These are phyloP conservation scores for Thermothielavioides terrestris DNA, from an alignment of 495 filamentous ascomycete species.

Conservation along the genomic window DNA sequence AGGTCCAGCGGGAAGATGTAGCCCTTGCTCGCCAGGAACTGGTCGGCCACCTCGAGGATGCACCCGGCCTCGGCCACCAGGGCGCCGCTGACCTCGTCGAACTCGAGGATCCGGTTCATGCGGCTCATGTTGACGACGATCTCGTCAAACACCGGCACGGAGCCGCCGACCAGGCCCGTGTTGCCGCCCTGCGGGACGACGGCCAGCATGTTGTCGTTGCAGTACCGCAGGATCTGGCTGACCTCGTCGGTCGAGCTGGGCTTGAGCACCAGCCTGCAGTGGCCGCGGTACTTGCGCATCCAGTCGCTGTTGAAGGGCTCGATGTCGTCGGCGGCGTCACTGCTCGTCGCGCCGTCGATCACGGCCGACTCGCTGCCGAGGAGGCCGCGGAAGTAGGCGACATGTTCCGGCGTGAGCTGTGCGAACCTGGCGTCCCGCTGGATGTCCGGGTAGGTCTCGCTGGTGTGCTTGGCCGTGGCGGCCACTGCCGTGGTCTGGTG, in stretches of 20 bases:
- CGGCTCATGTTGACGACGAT: slow-evolving; percentile 83
- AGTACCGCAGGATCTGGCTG: slow-evolving; percentile 82
- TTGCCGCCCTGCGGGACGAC: slow-evolving; percentile 98
- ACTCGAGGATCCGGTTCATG: slow-evolving; percentile 84
- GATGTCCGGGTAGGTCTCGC: slow-evolving; percentile 75
- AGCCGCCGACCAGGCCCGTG: slow-evolving; percentile 88
- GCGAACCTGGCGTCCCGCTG: slow-evolving; percentile 68
- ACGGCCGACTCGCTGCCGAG: slow-evolving; percentile 71
- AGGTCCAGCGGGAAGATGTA: slow-evolving; percentile 93
- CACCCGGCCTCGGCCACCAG: slow-evolving; percentile 85
- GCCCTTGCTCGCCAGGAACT: slow-evolving; percentile 64
- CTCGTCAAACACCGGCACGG: slow-evolving; percentile 94
- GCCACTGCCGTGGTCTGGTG: slow-evolving; percentile 13
- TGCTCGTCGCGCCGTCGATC: slow-evolving; percentile 68
- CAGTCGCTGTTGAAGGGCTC: slow-evolving; percentile 94
- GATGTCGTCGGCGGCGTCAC: slow-evolving; percentile 62
- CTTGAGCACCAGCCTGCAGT: slow-evolving; percentile 78
- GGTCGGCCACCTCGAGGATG: slow-evolving; percentile 81
- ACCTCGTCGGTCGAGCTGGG: slow-evolving; percentile 74
- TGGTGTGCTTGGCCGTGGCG: slow-evolving; percentile 59
- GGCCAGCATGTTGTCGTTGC: slow-evolving; percentile 81
- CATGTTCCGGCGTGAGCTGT: slow-evolving; percentile 63
- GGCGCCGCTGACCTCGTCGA: slow-evolving; percentile 86
- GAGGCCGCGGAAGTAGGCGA: slow-evolving; percentile 66
- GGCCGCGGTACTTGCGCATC: slow-evolving; percentile 98